Percentiles rank a stretch among this genome's conserved stretches.
phyloP scores from a whole-genome alignment of 495 filamentous ascomycete genomes.

The Neurospora sp. region DNA sequence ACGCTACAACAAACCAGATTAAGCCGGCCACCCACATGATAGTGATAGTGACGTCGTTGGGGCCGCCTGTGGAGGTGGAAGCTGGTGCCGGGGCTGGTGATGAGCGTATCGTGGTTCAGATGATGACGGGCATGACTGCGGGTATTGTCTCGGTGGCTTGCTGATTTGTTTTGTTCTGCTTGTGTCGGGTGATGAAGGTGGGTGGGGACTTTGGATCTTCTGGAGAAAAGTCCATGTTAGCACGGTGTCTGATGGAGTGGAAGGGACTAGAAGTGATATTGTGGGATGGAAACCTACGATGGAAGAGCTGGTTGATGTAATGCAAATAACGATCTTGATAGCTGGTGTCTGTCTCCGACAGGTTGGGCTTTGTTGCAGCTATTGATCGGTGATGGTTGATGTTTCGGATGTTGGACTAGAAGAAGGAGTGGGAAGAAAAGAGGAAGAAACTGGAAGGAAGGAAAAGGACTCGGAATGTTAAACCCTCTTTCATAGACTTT shows the following conservation, averaged over 20 bases:
- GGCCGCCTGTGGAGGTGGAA: background rate
- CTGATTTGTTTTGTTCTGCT: background rate
- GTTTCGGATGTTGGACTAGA: background rate
- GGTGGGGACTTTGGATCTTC: background rate
- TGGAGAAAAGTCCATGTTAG: background rate
- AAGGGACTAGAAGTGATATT: background rate
- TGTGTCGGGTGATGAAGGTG: background rate
- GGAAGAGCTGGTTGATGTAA: background rate
- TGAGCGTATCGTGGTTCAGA: background rate
- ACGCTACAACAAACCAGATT: background rate
- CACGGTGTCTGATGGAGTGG: background rate
- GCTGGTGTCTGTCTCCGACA: background rate
- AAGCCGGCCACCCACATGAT: background rate
- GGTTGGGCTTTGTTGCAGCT: background rate
- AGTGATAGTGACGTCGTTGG: fast-evolving
- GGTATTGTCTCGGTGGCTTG: background rate
- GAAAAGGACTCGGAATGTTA: background rate
- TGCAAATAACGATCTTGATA: background rate
- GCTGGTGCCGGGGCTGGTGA: background rate
- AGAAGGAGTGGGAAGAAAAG: background rate
- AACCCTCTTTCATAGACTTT: background rate
- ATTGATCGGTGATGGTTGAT: background rate
- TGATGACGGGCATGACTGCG: background rate
- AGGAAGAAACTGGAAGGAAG: background rate
- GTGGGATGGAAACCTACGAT: background rate